These are phyloP conservation scores for Oryza australiensis DNA, from an alignment of 176 grass and related monocot species.

Conservation along the genomic window DNA sequence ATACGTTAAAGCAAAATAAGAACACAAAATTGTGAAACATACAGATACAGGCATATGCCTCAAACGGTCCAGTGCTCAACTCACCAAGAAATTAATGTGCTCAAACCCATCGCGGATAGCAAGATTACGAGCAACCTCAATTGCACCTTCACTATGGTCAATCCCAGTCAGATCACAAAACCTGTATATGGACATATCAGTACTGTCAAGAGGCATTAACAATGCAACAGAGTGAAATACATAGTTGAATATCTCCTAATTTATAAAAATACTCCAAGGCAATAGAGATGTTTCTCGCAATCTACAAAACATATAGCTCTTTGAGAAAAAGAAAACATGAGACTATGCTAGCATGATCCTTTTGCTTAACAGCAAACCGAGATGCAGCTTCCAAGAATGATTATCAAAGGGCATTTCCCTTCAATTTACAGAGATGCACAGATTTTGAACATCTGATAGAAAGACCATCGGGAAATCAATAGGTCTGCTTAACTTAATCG, in stretches of 20 bases:
- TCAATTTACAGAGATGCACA: background rate
- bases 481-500: background rate
- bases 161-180: constrained; percentile 89
- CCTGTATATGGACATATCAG: constrained; percentile 50
- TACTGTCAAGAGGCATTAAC: constrained; percentile 16
- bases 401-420: background rate
- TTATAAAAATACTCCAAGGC: background rate
- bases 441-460: background rate
- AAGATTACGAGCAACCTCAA: constrained; percentile 76
- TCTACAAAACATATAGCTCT: background rate
- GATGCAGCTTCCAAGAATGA: background rate
- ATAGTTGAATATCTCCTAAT: background rate
- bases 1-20: background rate
- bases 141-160: constrained; percentile 78
- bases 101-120: constrained; percentile 73
- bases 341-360: background rate
- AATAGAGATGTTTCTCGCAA: background rate
- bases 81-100: constrained; percentile 84
- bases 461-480: background rate
- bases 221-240: background rate
- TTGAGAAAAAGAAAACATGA: background rate
- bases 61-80: background rate
- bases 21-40: background rate
- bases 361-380: background rate
- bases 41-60: background rate